Evolutionary conservation across 2,329 filamentous ascomycete genomes (phyloP), one percentile per base, ranked within the genome.

Genomic region (Fusarium sp.): DNA sequence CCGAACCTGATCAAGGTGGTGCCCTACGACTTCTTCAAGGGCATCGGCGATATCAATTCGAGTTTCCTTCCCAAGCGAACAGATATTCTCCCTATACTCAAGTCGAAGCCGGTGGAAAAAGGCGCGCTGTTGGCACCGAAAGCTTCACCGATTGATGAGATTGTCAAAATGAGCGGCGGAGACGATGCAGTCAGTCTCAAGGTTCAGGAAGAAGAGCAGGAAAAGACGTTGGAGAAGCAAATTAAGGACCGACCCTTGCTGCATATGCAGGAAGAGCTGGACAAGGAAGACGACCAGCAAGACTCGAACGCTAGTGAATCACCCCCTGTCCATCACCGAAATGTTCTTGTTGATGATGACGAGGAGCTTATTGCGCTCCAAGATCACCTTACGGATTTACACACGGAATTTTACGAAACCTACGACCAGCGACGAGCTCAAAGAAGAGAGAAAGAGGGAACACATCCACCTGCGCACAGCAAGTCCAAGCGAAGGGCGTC

Each of bases 31-130:
- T 99, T 99, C 82, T 99, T 98, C 83, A 93, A 97, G 62, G 96
- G 96, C 18, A 97, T 98, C 70, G 96, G 96, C 69, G 96, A 99
- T 81, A 99, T 99, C 85, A 99, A 99, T 83, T 97, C 95, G 15
- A 97, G 93, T 78, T 99, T 98, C 78, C 81, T 99, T 56, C 96
- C 96, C 0, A 97, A 97, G 80, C 90, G 87, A 64, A 82, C 88
- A 74, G 86, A 91, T 75, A 80, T 88, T 30, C 67, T 87, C 10
- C 80, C 83, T 0, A 73, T 76, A 13, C 58, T 70, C 26, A 79
- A 74, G 61, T 44, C 73, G n/a, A 65, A 72, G 26, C 58, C 70
- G 4, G 52, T 60, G 30, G 70, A 73, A 15, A 48, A 57, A 23
- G 56, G 64, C 13, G 61, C 64, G 2, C 69, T 71, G 14, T 45